phyloP scores from a whole-genome alignment of 2,329 filamentous ascomycete genomes.

The Aspergillus ustus region DNA sequence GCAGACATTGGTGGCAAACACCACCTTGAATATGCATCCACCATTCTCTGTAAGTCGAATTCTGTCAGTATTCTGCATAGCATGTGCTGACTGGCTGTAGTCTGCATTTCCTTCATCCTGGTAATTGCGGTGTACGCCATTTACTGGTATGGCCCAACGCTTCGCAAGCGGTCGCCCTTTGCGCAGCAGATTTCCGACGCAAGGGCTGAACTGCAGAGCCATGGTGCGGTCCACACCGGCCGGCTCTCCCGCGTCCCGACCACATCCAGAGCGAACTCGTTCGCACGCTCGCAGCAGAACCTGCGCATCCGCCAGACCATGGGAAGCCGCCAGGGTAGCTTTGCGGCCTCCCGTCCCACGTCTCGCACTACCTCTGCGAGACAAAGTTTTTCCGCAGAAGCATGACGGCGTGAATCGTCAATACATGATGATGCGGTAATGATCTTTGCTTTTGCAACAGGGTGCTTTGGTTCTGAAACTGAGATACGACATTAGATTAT shows the following conservation, averaged over 20 bases:
- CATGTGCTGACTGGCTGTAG: slow-evolving; percentile 21
- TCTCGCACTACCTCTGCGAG: slow-evolving; percentile 38
- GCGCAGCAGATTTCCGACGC: slow-evolving; percentile 64
- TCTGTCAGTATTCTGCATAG: background rate
- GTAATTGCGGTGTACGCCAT: slow-evolving; percentile 69
- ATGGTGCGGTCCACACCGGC: slow-evolving; percentile 26
- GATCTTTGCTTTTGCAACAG: slow-evolving; percentile 12
- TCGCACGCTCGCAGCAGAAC: slow-evolving; percentile 45
- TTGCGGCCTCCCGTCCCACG: slow-evolving; percentile 37
- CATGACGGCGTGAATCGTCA: background rate
- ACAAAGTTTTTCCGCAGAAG: slow-evolving; percentile 27
- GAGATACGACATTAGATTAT: background rate
- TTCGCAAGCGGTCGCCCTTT: slow-evolving; percentile 67
- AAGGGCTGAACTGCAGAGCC: slow-evolving; percentile 36
- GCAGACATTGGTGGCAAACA: slow-evolving; percentile 60
- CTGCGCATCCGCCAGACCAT: slow-evolving; percentile 41
- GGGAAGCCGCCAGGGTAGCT: slow-evolving; percentile 41
- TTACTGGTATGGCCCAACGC: slow-evolving; percentile 65
- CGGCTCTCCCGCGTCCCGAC: slow-evolving; percentile 41
- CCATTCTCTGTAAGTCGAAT: slow-evolving; percentile 58
- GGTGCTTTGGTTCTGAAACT: background rate
- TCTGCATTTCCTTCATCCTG: slow-evolving; percentile 64
- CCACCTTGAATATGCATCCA: slow-evolving; percentile 63
- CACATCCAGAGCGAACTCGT: slow-evolving; percentile 42
- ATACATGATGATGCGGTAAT: slow-evolving; percentile 2